Base-by-base conservation (phyloP, 805 yeast genomes). In the Candida quercuum region DNA sequence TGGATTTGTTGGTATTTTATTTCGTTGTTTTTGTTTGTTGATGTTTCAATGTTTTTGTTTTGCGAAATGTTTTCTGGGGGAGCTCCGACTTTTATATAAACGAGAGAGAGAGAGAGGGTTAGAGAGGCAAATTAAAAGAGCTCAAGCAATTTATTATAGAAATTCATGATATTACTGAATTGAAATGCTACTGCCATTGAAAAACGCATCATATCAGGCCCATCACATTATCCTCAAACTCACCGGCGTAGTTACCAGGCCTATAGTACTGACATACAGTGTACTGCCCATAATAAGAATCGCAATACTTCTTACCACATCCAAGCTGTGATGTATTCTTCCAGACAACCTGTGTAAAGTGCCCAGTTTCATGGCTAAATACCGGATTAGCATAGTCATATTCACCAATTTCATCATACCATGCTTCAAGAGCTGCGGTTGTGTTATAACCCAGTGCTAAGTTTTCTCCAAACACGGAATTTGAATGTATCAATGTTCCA, bases 261-360 rank as follows among this genome's bases (percentile, higher is more conserved):
- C 81, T 74, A 46, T 62, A 63, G 53, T 86, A 86, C 38, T 77
- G 76, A 54, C 95, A 86, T 34, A 83, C 73, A 21, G 82, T 68
- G 60, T 82, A 83, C 42, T 66, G 63, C 14, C 76, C 73, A 55
- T 67, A 66, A 42, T 61, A 62, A 4, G 45, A 40, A 22, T 74
- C 63, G 57, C 94, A 85, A 45, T 70, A 62, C 48, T 72, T 72
- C 52, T 62, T 62, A 17, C 82, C 93, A 64, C 95, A 86, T 15
- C 94, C 95, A 13, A 86, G 39, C 45, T 67, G 57, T 9, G 77
- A 67, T 22, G 86, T 65, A 20, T 64, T 57, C 46, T 68, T 71
- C 95, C 95, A 86, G 23, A 86, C 75, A 32, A 86, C 64, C 58
- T 84, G 93, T 16, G 94, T 83, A 63, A 84, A 85, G 60, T 85